Percentiles rank a stretch among this genome's conserved stretches.
Conservation (phyloP, 139 green algal species). For the Closterium sp. region DNA sequence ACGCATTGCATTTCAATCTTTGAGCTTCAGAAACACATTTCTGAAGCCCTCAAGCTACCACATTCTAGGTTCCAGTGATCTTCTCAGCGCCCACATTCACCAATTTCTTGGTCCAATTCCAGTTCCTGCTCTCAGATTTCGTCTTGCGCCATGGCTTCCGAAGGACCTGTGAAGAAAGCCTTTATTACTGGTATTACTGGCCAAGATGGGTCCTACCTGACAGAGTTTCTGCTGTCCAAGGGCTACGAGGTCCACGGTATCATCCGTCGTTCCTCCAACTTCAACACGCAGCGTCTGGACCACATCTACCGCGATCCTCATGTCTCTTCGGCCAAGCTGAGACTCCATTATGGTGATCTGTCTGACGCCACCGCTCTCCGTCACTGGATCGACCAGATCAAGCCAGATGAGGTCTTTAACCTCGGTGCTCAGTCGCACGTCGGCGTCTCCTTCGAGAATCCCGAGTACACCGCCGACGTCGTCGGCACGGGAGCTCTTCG, state of each 20-base stretch:
- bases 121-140: background rate
- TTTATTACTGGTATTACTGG: conserved; percentile 70
- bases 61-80: too few relatives aligned
- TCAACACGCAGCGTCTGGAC: conserved; percentile 66
- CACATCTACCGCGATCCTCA: conserved; percentile 56
- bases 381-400: conserved; percentile 46
- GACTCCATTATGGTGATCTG: conserved; percentile 67
- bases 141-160: background rate
- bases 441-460: conserved; percentile 70
- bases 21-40: background rate
- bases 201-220: conserved; percentile 72
- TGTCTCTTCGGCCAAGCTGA: conserved; percentile 22
- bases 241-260: conserved; percentile 76
- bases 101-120: background rate
- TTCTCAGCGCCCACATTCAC: too few relatives aligned
- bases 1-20: background rate
- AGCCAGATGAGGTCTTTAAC: conserved; percentile 76
- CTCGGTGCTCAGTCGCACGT: conserved; percentile 71
- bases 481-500: conserved; percentile 55
- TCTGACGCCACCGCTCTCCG: conserved; percentile 56
- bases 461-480: conserved; percentile 68
- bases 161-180: conserved; percentile 52
- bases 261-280: conserved; percentile 58
- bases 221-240: conserved; percentile 66
- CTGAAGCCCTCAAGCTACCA: background rate